A percentile compares a stretch with the other conserved stretches of the same genome.
Evolutionary conservation across 2,329 filamentous ascomycete species (phyloP).

Genomic region (Talaromyces sp.): DNA sequence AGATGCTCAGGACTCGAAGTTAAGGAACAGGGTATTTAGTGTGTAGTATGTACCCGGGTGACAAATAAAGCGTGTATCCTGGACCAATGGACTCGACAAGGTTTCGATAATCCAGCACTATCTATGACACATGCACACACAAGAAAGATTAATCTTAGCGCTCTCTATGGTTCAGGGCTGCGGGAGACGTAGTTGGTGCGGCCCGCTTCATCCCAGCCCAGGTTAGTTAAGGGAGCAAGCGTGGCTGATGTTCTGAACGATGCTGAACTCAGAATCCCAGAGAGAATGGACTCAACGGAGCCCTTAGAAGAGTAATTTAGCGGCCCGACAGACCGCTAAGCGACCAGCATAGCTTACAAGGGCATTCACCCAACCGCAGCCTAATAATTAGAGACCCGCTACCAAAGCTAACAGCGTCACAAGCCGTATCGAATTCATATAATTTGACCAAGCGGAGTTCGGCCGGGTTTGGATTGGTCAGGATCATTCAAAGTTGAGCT

Average conservation of each 20-base stretch:
- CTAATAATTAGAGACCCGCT: background rate
- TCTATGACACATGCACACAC: background rate
- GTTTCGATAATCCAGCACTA: background rate
- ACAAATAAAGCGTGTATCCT: background rate
- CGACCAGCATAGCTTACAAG: background rate
- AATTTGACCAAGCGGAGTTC: background rate
- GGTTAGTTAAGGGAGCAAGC: background rate
- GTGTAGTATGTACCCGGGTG: background rate
- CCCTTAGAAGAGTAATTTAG: background rate
- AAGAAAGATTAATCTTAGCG: background rate
- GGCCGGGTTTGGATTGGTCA: background rate
- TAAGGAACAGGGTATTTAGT: background rate
- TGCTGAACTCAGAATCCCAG: background rate
- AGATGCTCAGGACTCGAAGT: background rate
- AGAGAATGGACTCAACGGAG: background rate
- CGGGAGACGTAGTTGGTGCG: background rate
- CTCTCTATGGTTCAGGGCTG: background rate
- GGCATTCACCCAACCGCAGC: background rate
- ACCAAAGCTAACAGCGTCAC: background rate
- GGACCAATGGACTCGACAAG: background rate
- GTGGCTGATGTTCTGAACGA: background rate
- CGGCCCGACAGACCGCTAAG: conserved; percentile 7
- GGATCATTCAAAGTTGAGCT: background rate
- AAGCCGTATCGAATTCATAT: background rate
- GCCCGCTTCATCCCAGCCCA: background rate